phyloP scores from a whole-genome alignment of 768 basidiomycete species.

The Lactifluus hygrophoroides region DNA sequence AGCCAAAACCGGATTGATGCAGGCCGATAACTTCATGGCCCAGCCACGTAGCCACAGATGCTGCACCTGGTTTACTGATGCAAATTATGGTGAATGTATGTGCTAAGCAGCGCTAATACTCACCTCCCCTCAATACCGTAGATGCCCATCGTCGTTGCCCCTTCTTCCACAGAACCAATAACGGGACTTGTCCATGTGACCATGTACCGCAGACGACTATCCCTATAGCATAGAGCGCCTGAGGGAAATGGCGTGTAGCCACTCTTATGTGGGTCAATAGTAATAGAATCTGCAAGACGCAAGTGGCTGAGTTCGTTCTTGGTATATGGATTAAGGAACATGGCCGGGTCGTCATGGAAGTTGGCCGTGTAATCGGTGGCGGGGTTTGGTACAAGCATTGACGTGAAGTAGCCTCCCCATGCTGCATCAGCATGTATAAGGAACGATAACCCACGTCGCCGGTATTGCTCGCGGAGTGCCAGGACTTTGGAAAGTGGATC shows the following conservation, averaged over 20 bases:
- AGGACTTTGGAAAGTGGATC: slow-evolving; percentile 35
- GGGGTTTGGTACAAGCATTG: slow-evolving; percentile 24
- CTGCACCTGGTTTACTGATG: slow-evolving; percentile 39
- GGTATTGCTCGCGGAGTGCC: slow-evolving; percentile 27
- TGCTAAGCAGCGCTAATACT: not conserved
- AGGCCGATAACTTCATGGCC: slow-evolving; percentile 35
- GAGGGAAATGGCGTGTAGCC: slow-evolving; percentile 39
- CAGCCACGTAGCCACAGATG: slow-evolving; percentile 32
- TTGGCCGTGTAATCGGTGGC: not conserved
- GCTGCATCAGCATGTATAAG: slow-evolving; percentile 38
- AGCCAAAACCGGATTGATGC: slow-evolving; percentile 32
- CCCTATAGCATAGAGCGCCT: slow-evolving; percentile 34
- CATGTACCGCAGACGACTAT: slow-evolving; percentile 31
- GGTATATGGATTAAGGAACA: slow-evolving; percentile 27
- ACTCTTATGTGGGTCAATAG: slow-evolving; percentile 36
- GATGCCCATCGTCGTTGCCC: slow-evolving; percentile 32
- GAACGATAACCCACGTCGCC: slow-evolving; percentile 31
- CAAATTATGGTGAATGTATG: not conserved
- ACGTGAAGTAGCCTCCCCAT: slow-evolving; percentile 40
- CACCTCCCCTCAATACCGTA: slow-evolving; percentile 45
- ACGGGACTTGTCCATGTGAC: slow-evolving; percentile 33
- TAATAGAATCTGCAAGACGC: slow-evolving; percentile 32
- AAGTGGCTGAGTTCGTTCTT: slow-evolving; percentile 25
- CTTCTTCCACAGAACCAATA: slow-evolving; percentile 25
- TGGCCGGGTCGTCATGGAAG: slow-evolving; percentile 21